Evolutionary conservation across 495 filamentous ascomycete species (phyloP), one percentile per base, ranked within the genome.

Genomic region (Aspergillus ellipticus): DNA sequence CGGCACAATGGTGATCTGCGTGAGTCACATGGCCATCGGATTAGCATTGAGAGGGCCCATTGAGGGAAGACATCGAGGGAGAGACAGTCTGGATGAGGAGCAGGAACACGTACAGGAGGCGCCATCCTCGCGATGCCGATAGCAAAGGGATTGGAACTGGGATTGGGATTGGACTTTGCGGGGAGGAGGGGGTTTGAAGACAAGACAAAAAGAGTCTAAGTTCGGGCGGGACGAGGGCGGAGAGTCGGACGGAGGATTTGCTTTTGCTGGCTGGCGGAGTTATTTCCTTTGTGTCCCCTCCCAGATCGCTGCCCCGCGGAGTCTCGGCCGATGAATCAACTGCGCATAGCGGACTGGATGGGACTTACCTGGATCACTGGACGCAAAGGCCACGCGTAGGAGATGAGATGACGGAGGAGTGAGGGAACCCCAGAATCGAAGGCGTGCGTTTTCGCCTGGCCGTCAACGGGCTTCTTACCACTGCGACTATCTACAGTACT

Each of bases 1-100:
- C 63, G 75, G 75, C 52, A 70, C 63, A 55, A 67, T 62, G 28
- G 66, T 65, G 56, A 68, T 55, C 73, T 78, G 66, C 60, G 60
- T 66, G 66, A 72, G 65, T 55, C 47, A 58, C 28, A 41, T 46
- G 9, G 20, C 22, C 24, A 24, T 53, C 49, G 52, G 48, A 55
- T 50, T 11, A 59, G 50, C 51, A 54, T 50, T 26, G 42, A 39
- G 19, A 15, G 29, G 6, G 11, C n/a, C 35, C 35, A n/a, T 39
- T 39, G 35, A 39, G 10, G 13, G 11, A 13, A 5, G 35, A n/a
- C n/a, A 39, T 39, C 10, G n/a, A n/a, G 13, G n/a, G 11, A 13
- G 5, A n/a, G n/a, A n/a, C 35, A 15, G 35, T 1, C 10, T 8
- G 35, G 22, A 42, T 15, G 7, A 46, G 22, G 7, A 2, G 15